phyloP scores from a whole-genome alignment of 331 rosid species.

The Phaseolus coccineus region DNA sequence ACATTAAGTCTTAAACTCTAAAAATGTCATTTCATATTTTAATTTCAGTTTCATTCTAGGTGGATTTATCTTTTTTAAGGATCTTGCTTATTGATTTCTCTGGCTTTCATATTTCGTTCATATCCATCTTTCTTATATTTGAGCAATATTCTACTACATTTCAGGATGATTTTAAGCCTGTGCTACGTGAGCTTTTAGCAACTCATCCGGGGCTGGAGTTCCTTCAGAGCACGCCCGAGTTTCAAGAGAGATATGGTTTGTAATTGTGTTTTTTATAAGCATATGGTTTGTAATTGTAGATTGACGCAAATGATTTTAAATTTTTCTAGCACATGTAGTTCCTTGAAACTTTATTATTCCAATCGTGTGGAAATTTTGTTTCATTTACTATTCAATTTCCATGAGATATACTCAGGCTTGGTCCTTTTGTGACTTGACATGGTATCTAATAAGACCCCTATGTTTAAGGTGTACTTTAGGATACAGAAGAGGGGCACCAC shows the following conservation, averaged over 20 bases:
- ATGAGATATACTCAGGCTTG: not conserved
- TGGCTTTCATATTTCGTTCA: slow-evolving; percentile 23
- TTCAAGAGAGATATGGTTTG: slow-evolving; percentile 98
- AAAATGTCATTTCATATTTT: slow-evolving; percentile 30
- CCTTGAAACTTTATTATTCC: slow-evolving; percentile 19
- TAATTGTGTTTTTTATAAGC: slow-evolving; percentile 8
- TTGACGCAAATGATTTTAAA: slow-evolving; percentile 34
- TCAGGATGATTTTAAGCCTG: slow-evolving; percentile 96
- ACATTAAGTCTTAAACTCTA: slow-evolving; percentile 22
- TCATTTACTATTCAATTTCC: slow-evolving; percentile 10
- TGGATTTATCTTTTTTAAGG: slow-evolving; percentile 5
- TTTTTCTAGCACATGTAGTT: slow-evolving; percentile 33
- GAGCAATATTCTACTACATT: slow-evolving; percentile 42
- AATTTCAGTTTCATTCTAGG: slow-evolving; percentile 9
- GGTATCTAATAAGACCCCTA: not conserved
- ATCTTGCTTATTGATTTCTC: not conserved
- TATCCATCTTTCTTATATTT: slow-evolving; percentile 37
- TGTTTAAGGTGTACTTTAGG: not conserved
- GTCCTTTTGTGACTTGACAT: slow-evolving; percentile 30
- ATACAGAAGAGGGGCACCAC: not conserved
- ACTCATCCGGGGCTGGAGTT: slow-evolving; percentile 98
- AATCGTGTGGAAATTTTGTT: slow-evolving; percentile 2
- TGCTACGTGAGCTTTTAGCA: slow-evolving; percentile 91
- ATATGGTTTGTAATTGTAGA: slow-evolving; percentile 44
- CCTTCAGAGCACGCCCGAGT: slow-evolving; percentile 96